Percentiles rank a stretch among this genome's conserved stretches.
These are phyloP conservation scores for Cercospora sp. DNA, from an alignment of 2,329 filamentous ascomycete genomes.

Conservation along the genomic window DNA sequence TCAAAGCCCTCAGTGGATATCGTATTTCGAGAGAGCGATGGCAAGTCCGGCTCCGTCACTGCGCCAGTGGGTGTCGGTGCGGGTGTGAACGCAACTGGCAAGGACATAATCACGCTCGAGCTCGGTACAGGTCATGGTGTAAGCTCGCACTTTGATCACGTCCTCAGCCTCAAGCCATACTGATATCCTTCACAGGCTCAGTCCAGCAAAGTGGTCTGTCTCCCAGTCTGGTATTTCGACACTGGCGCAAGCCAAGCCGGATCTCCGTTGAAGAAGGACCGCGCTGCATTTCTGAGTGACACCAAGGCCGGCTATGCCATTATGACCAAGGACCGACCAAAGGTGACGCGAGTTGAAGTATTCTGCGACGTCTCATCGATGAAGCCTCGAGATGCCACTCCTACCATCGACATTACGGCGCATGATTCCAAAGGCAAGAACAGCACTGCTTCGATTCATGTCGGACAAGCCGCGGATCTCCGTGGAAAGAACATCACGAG, in stretches of 20 bases:
- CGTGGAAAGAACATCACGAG: background rate
- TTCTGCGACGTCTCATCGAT: background rate
- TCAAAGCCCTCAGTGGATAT: background rate
- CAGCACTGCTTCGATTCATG: background rate
- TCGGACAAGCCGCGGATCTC: background rate
- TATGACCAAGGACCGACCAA: background rate
- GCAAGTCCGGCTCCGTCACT: background rate
- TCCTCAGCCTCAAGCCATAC: background rate
- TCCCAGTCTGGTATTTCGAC: background rate
- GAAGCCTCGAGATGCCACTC: background rate
- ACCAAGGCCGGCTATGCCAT: background rate
- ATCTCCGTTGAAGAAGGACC: background rate
- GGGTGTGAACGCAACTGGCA: background rate
- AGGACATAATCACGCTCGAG: background rate
- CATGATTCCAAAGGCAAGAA: background rate
- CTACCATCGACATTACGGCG: background rate
- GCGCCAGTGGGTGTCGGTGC: background rate
- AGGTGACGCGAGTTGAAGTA: background rate
- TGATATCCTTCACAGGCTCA: background rate
- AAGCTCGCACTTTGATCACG: background rate
- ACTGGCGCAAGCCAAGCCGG: background rate
- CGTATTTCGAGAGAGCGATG: background rate
- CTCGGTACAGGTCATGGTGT: background rate
- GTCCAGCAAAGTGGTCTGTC: background rate
- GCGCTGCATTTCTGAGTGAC: background rate